A percentile compares a stretch with the other conserved stretches of the same genome.
Evolutionary conservation across 148 eudicot species (phyloP).

Genomic region (Polygonum maritimum): DNA sequence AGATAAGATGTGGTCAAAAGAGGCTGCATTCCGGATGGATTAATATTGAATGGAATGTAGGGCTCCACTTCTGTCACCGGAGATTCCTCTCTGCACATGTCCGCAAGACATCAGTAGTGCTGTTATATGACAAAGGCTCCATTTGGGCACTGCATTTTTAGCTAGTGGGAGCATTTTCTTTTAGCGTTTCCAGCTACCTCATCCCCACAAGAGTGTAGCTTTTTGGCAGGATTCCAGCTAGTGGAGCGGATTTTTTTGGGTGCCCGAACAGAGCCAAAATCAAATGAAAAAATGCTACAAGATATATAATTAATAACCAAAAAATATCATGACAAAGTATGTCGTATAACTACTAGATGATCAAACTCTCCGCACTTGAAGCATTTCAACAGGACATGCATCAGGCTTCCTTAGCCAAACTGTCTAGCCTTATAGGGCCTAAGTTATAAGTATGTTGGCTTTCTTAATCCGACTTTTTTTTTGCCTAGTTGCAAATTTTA

Average conservation of each 20-base stretch:
- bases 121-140: background rate
- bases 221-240: too few relatives aligned
- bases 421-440: background rate
- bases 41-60: slow-evolving; percentile 90
- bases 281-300: background rate
- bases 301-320: background rate
- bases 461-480: background rate
- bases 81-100: slow-evolving; percentile 55
- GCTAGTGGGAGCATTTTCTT: too few relatives aligned
- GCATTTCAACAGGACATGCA: background rate
- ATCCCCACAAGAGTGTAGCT: too few relatives aligned
- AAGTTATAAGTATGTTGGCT: background rate
- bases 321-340: background rate
- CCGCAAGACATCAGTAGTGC: slow-evolving; percentile 10
- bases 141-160: too few relatives aligned
- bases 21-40: slow-evolving; percentile 99
- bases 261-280: background rate
- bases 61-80: slow-evolving; percentile 93
- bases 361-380: background rate
- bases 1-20: slow-evolving; percentile 81
- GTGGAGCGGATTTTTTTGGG: too few relatives aligned
- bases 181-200: too few relatives aligned
- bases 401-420: background rate
- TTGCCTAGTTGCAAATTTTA: background rate
- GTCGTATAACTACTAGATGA: background rate